These are phyloP conservation scores for Naganishia friedmannii DNA, from an alignment of 768 basidiomycete species.

Conservation along the genomic window DNA sequence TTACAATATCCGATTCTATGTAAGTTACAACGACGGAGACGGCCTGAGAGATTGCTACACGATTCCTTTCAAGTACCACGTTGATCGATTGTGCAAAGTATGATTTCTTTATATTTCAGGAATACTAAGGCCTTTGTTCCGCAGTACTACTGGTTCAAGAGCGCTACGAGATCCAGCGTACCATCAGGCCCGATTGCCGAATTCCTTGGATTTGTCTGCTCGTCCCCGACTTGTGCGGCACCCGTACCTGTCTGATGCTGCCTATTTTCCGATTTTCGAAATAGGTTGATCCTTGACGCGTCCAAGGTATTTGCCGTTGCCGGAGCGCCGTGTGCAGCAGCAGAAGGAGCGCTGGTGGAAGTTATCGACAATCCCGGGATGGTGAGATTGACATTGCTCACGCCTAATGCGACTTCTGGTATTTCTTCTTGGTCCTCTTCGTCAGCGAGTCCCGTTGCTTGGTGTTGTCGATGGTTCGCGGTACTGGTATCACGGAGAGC, in stretches of 20 bases:
- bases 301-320: neutral
- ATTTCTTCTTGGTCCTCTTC: constrained; percentile 24
- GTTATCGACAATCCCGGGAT: neutral
- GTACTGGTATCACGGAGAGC: neutral
- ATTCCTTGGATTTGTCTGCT: neutral
- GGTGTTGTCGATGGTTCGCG: neutral
- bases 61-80: too few relatives aligned
- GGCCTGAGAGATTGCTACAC: neutral
- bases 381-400: constrained; percentile 17
- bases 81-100: neutral
- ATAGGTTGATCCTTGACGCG: neutral
- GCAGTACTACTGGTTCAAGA: neutral
- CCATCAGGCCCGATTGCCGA: constrained; percentile 2
- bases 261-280: neutral
- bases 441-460: neutral
- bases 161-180: constrained; percentile 16
- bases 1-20: neutral
- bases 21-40: neutral
- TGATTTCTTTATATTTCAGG: neutral
- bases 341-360: neutral
- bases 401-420: constrained; percentile 25
- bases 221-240: neutral
- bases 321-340: too few relatives aligned
- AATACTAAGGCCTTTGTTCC: neutral
- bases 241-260: neutral